These are phyloP conservation scores for Trichoderma sp. DNA, from an alignment of 2,329 filamentous ascomycete genomes.

Conservation along the genomic window DNA sequence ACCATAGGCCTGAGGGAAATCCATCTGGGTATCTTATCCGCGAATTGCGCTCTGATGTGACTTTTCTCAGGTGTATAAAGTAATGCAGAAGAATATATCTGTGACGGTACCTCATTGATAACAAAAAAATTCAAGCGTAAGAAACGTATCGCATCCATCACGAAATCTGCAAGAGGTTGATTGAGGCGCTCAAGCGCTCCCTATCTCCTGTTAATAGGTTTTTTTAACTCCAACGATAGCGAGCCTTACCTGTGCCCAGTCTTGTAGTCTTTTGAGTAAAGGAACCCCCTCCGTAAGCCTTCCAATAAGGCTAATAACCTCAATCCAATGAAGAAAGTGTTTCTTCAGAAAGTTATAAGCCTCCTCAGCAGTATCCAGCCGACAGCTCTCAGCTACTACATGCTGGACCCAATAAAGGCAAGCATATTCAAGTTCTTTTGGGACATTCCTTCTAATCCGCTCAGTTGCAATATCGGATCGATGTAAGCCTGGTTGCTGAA, in stretches of 20 bases:
- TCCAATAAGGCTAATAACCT: neutral
- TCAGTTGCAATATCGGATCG: neutral
- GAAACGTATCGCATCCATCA: conserved; percentile 7
- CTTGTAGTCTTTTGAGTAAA: neutral
- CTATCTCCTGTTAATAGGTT: neutral
- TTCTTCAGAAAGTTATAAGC: neutral
- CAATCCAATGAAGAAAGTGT: conserved; percentile 1
- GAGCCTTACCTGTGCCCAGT: no score
- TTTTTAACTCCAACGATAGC: no score
- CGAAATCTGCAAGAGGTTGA: neutral
- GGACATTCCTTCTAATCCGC: neutral
- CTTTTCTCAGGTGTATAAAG: conserved; percentile 31
- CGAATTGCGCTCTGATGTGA: conserved; percentile 24
- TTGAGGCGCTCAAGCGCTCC: neutral
- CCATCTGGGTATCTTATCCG: conserved; percentile 26
- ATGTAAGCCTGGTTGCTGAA: neutral
- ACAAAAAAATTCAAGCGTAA: conserved; percentile 7
- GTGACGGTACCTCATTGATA: conserved; percentile 29
- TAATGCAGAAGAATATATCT: conserved; percentile 33
- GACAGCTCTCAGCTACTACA: neutral
- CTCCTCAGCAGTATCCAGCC: neutral
- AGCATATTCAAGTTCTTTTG: neutral
- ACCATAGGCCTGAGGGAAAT: conserved; percentile 7
- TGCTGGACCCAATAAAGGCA: neutral
- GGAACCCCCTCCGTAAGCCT: neutral